Percentiles rank a stretch among this genome's conserved stretches.
phyloP scores from a whole-genome alignment of 2,329 filamentous ascomycete genomes.

The Xylariaceae sp. region DNA sequence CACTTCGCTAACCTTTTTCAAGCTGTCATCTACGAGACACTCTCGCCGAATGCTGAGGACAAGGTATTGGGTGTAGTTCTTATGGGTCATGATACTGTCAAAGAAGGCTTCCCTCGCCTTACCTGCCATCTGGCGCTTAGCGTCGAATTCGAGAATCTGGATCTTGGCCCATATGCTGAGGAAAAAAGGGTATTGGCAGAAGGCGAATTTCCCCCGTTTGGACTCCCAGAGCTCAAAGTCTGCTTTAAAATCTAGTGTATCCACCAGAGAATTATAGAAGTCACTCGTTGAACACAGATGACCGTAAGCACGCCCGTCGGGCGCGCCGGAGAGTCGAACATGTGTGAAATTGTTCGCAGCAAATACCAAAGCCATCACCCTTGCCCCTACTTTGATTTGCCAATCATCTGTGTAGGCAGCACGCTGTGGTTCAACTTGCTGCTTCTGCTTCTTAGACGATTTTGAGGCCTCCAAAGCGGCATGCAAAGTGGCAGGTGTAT shows the following conservation, averaged over 20 bases:
- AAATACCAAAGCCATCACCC: conserved; percentile 76
- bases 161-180: conserved; percentile 92
- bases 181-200: conserved; percentile 90
- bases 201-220: conserved; percentile 69
- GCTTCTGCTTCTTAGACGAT: conserved; percentile 49
- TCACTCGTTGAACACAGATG: conserved; percentile 74
- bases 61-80: conserved; percentile 71
- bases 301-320: conserved; percentile 43
- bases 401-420: conserved; percentile 71
- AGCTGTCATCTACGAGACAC: conserved; percentile 82
- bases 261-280: conserved; percentile 84
- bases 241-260: conserved; percentile 77
- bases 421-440: conserved; percentile 51
- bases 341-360: conserved; percentile 65
- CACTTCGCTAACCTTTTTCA: conserved; percentile 79
- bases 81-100: conserved; percentile 75
- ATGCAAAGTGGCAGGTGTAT: conserved; percentile 66
- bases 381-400: conserved; percentile 79
- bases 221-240: conserved; percentile 89
- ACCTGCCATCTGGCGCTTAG: conserved; percentile 80
- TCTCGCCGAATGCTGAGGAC: conserved; percentile 74
- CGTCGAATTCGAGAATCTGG: conserved; percentile 83
- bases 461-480: conserved; percentile 62
- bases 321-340: conserved; percentile 31
- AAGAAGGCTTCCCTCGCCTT: conserved; percentile 90